Percentiles rank a stretch among this genome's conserved stretches.
These are phyloP conservation scores for Trypanosomatidae sp. DNA, from an alignment of 208 protist genomes.

Conservation along the genomic window DNA sequence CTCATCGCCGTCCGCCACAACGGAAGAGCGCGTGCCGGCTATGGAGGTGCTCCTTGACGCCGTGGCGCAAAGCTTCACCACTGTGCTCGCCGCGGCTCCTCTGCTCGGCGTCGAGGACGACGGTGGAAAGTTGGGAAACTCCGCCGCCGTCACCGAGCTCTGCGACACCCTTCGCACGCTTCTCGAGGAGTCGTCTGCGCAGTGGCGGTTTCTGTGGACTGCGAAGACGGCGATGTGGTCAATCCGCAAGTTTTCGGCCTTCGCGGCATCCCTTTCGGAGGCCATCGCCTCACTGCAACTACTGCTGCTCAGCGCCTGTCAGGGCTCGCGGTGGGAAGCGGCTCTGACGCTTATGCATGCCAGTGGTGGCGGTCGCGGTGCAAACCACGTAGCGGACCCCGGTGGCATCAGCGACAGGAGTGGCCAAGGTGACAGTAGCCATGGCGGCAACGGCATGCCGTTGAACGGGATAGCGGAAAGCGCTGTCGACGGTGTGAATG, in stretches of 20 bases:
- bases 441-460: background rate
- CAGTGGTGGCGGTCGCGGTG: background rate
- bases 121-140: constrained; percentile 1
- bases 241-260: constrained; percentile 8
- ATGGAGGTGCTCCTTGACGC: constrained; percentile 40
- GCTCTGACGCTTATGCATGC: constrained; percentile 22
- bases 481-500: background rate
- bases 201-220: constrained; percentile 29
- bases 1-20: background rate
- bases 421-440: background rate
- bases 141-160: constrained; percentile 32
- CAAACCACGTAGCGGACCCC: background rate
- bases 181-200: constrained; percentile 37
- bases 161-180: constrained; percentile 37
- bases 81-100: constrained; percentile 34
- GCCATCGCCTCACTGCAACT: constrained; percentile 71
- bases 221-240: background rate
- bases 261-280: constrained; percentile 39
- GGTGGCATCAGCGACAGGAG: background rate
- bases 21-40: constrained; percentile 27
- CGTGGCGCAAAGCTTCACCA: constrained; percentile 32
- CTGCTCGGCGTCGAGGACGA: constrained; percentile 20
- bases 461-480: background rate
- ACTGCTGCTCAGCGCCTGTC: constrained; percentile 66
- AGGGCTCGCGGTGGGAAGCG: constrained; percentile 33